phyloP scores from a whole-genome alignment of 2,329 filamentous ascomycete genomes.

The Penicillium sp. region DNA sequence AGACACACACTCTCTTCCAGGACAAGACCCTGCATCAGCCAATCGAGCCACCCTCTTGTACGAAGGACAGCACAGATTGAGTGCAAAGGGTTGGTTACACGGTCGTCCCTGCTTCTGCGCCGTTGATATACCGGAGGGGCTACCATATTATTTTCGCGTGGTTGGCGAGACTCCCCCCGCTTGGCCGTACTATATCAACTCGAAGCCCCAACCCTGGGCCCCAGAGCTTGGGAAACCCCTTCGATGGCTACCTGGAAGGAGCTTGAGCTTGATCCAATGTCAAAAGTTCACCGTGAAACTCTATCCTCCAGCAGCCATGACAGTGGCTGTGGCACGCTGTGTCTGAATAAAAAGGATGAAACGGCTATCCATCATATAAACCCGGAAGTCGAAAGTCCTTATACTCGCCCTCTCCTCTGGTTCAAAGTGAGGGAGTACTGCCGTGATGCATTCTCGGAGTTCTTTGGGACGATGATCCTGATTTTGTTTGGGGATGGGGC shows the following conservation, averaged over 20 bases:
- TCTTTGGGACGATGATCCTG: constrained; percentile 66
- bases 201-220: background rate
- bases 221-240: background rate
- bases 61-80: background rate
- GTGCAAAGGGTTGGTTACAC: constrained; percentile 17
- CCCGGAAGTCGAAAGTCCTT: constrained; percentile 5
- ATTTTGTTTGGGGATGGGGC: constrained; percentile 70
- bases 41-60: constrained; percentile 9
- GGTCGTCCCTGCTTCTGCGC: constrained; percentile 1
- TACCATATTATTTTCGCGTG: background rate
- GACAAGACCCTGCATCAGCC: constrained; percentile 13
- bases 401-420: constrained; percentile 47
- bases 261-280: constrained; percentile 13
- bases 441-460: constrained; percentile 63
- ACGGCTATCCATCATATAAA: constrained; percentile 17
- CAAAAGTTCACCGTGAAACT: constrained; percentile 16
- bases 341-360: constrained; percentile 17
- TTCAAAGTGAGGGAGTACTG: constrained; percentile 50
- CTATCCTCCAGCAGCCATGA: constrained; percentile 12
- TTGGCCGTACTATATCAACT: constrained; percentile 7
- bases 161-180: background rate
- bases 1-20: constrained; percentile 2
- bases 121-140: constrained; percentile 17
- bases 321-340: constrained; percentile 20
- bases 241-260: constrained; percentile 12